phyloP scores from a whole-genome alignment of 257 asterid genomes.

The Solanum infundibuliforme region DNA sequence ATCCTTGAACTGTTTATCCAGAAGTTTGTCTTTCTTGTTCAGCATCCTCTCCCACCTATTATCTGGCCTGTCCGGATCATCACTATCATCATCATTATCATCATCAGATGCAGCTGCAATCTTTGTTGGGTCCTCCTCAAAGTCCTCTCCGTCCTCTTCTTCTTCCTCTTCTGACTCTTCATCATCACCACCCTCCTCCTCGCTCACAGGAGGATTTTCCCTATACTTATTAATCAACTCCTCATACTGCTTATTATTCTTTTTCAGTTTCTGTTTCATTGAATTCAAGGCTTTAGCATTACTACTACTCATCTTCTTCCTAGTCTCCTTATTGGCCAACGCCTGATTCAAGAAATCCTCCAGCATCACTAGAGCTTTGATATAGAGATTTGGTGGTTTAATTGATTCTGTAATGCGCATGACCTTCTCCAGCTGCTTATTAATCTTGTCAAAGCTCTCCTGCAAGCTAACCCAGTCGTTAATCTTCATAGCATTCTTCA shows the following conservation, averaged over 20 bases:
- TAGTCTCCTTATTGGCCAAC: conserved; percentile 81
- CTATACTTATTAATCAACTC: conserved; percentile 63
- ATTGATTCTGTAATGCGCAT: conserved; percentile 70
- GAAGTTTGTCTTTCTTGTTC: conserved; percentile 85
- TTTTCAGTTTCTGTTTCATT: conserved; percentile 90
- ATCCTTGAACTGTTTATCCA: conserved; percentile 84
- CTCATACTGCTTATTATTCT: conserved; percentile 75
- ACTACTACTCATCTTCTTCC: conserved; percentile 95
- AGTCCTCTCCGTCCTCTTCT: conserved; percentile 43
- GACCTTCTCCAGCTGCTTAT: conserved; percentile 87
- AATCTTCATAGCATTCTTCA: conserved; percentile 93
- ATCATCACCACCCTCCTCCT: conserved; percentile 55
- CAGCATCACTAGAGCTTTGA: conserved; percentile 86
- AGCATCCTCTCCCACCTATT: conserved; percentile 72
- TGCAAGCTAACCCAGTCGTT: conserved; percentile 91
- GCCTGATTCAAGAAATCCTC: conserved; percentile 80
- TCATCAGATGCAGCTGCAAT: conserved; percentile 21
- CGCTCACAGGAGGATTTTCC: conserved; percentile 85
- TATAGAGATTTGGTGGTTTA: conserved; percentile 60
- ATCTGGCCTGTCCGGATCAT: conserved; percentile 4
- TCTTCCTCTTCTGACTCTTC: conserved; percentile 60
- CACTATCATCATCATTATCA: conserved; percentile 42
- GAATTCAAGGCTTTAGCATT: conserved; percentile 92
- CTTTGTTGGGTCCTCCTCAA: conserved; percentile 34
- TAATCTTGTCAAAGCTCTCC: conserved; percentile 92